These are phyloP conservation scores for Trametes pubescens DNA, from an alignment of 1,284 basidiomycete genomes.

Conservation along the genomic window DNA sequence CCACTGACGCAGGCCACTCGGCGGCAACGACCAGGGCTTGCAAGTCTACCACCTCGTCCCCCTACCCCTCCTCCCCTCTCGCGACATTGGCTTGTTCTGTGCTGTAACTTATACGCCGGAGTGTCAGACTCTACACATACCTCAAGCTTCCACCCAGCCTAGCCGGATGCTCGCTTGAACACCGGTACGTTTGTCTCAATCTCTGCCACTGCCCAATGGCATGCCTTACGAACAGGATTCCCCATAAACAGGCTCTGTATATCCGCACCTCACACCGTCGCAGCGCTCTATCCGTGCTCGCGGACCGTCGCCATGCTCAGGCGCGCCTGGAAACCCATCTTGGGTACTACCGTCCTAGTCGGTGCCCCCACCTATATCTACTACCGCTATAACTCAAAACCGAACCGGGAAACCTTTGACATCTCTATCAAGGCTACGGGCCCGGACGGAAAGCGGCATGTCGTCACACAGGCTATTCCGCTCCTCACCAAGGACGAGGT, in stretches of 20 bases:
- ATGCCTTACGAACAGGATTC: not conserved
- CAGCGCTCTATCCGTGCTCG: not conserved
- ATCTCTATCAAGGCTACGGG: conserved; percentile 61
- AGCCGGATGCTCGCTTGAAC: not conserved
- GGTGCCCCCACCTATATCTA: conserved; percentile 61
- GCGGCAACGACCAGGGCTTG: not conserved
- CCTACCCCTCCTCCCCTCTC: not conserved
- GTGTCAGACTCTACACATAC: not conserved
- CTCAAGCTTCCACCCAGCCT: not conserved
- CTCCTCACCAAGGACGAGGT: conserved; percentile 65
- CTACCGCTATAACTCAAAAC: conserved; percentile 48
- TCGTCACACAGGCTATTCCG: conserved; percentile 60
- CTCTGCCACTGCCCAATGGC: not conserved
- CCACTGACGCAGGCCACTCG: not conserved
- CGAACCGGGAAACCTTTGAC: conserved; percentile 56
- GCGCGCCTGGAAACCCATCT: conserved; percentile 70
- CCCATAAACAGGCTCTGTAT: not conserved
- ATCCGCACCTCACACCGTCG: not conserved
- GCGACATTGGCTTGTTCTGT: not conserved
- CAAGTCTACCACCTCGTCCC: not conserved
- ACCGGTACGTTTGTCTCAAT: not conserved
- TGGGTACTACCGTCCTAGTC: conserved; percentile 55
- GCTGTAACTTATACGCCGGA: not conserved
- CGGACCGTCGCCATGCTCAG: conserved; percentile 56
- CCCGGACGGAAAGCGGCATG: conserved; percentile 65